These are phyloP conservation scores for Ascosphaera apis DNA, from an alignment of 2,329 filamentous ascomycete genomes.

Conservation along the genomic window DNA sequence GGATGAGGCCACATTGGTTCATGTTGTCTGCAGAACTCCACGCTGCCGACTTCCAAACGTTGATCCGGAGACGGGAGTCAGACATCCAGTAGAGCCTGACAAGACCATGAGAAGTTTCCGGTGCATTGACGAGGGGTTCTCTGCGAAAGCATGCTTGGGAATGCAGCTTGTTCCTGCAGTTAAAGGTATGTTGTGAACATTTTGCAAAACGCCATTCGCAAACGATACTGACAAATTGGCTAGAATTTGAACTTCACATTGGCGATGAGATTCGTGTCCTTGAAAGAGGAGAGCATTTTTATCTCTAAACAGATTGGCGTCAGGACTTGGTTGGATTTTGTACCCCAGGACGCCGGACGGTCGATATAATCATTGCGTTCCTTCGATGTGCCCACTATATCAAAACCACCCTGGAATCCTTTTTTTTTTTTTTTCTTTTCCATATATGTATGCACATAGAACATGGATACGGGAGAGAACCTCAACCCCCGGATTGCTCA, in stretches of 20 bases:
- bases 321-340: too few species aligned
- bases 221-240: conserved; percentile 2
- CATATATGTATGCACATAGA: too few species aligned
- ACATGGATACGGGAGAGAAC: too few species aligned
- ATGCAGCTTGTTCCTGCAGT: conserved; percentile 26
- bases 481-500: too few species aligned
- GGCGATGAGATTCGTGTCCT: conserved; percentile 19
- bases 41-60: conserved; percentile 36
- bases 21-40: conserved; percentile 33
- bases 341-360: too few species aligned
- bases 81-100: conserved; percentile 25
- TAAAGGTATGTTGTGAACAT: conserved; percentile 8
- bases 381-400: too few species aligned
- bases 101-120: conserved; percentile 26
- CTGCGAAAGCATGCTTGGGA: conserved; percentile 26
- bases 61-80: conserved; percentile 29
- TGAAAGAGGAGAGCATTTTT: conserved; percentile 20
- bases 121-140: conserved; percentile 27
- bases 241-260: conserved; percentile 14
- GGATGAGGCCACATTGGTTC: conserved; percentile 12
- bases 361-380: too few species aligned
- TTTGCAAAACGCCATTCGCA: too few species aligned
- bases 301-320: conserved; percentile 9
- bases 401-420: too few species aligned
- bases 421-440: too few species aligned